These are phyloP conservation scores for Syzygium jambos DNA, from an alignment of 345 rosid genomes.

Conservation along the genomic window DNA sequence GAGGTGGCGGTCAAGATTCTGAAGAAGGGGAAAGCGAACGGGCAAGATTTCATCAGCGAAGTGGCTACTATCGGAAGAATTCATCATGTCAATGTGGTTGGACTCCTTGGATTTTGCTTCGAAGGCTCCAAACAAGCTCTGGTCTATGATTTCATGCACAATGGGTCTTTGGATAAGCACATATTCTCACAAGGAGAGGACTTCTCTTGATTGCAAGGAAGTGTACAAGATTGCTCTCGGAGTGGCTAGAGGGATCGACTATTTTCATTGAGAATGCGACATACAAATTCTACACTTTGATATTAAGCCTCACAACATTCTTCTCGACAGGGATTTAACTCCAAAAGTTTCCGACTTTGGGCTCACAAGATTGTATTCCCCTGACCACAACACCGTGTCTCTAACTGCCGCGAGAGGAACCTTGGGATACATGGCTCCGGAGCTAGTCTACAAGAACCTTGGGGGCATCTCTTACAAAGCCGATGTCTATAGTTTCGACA, in stretches of 20 bases:
- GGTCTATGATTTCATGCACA: background rate
- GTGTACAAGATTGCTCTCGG: background rate
- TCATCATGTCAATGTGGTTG: background rate
- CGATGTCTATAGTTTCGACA: background rate
- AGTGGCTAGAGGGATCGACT: background rate
- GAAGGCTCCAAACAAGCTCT: background rate
- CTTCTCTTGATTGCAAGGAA: background rate
- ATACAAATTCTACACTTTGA: background rate
- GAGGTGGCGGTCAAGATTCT: background rate
- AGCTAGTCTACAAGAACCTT: background rate
- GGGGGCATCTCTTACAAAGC: background rate
- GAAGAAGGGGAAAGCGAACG: background rate
- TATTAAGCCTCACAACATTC: background rate
- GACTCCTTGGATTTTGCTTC: background rate
- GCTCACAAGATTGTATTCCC: background rate
- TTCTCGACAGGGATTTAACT: background rate
- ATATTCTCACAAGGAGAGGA: background rate
- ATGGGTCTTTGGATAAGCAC: background rate
- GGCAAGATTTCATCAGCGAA: background rate
- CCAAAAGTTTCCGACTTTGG: background rate
- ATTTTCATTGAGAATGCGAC: background rate
- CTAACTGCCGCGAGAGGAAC: background rate
- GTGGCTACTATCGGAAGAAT: background rate
- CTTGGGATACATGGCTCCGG: background rate
- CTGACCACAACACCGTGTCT: fast-evolving